Evolutionary conservation across 2,329 filamentous ascomycete genomes (phyloP).

Genomic region (Beauveria sp.): DNA sequence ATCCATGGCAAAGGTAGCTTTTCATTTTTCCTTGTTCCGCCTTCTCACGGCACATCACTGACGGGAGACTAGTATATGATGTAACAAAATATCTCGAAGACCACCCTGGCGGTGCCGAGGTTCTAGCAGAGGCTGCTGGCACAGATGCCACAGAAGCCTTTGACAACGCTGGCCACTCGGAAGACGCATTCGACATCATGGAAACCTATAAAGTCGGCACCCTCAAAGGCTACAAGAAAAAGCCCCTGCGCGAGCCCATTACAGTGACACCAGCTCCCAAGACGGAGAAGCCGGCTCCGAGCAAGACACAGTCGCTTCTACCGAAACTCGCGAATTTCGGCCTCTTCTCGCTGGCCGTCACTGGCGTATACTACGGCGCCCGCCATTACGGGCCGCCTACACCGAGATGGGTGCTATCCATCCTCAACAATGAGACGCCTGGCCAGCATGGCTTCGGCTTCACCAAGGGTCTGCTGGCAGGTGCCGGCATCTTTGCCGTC

Average conservation of each 20-base stretch:
- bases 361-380: slow-evolving; percentile 17
- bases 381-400: slow-evolving; percentile 9
- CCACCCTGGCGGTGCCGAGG: slow-evolving; percentile 67
- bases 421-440: slow-evolving; percentile 8
- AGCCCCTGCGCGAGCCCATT: slow-evolving; percentile 3
- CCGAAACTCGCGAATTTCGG: slow-evolving; percentile 15
- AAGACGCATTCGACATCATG: slow-evolving; percentile 42
- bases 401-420: slow-evolving; percentile 1
- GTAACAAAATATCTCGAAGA: slow-evolving; percentile 49
- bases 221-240: slow-evolving; percentile 23
- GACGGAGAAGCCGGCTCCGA: neutral
- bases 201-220: slow-evolving; percentile 29
- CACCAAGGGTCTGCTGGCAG: slow-evolving; percentile 29
- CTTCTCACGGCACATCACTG: neutral
- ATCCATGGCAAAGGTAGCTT: slow-evolving; percentile 44
- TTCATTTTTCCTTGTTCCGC: accelerated
- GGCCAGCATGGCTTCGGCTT: slow-evolving; percentile 24
- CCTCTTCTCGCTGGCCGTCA: slow-evolving; percentile 16
- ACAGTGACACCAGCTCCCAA: neutral
- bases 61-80: slow-evolving; percentile 37
- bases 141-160: slow-evolving; percentile 73
- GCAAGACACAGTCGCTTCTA: neutral
- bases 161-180: slow-evolving; percentile 77
- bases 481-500: slow-evolving; percentile 25
- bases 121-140: slow-evolving; percentile 69